These are phyloP conservation scores for Pyrenophora tritici-repentis DNA, from an alignment of 2,329 filamentous ascomycete genomes.

Conservation along the genomic window DNA sequence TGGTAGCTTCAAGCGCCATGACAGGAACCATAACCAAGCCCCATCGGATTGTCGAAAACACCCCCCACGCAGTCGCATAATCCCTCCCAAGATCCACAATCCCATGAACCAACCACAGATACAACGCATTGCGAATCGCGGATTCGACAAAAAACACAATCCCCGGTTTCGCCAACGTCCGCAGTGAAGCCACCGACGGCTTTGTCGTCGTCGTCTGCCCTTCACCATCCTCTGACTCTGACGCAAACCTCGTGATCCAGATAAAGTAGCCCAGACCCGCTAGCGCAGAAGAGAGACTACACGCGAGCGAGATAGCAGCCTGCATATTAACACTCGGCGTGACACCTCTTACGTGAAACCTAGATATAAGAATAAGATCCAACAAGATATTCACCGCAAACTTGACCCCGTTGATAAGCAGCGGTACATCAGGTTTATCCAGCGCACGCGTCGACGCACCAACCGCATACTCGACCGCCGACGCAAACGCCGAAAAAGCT, in stretches of 20 bases:
- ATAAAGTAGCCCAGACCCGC: conserved; percentile 66
- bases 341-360: conserved; percentile 62
- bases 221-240: not conserved
- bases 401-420: conserved; percentile 67
- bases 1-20: conserved; percentile 67
- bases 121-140: conserved; percentile 69
- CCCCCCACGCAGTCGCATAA: conserved; percentile 74
- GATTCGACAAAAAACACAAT: conserved; percentile 67
- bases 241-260: conserved; percentile 37
- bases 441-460: conserved; percentile 66
- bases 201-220: not conserved
- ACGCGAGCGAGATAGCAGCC: conserved; percentile 66
- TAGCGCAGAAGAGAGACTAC: conserved; percentile 44
- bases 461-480: conserved; percentile 67
- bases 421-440: conserved; percentile 70
- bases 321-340: conserved; percentile 67
- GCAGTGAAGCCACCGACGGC: not conserved
- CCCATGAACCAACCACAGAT: conserved; percentile 70
- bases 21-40: conserved; percentile 76
- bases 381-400: conserved; percentile 70
- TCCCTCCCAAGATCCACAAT: conserved; percentile 67
- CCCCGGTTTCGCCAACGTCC: conserved; percentile 50
- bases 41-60: conserved; percentile 77
- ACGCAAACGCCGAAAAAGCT: conserved; percentile 66
- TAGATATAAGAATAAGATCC: conserved; percentile 69